phyloP scores from a whole-genome alignment of 257 asterid species.

The Scutellaria baicalensis region DNA sequence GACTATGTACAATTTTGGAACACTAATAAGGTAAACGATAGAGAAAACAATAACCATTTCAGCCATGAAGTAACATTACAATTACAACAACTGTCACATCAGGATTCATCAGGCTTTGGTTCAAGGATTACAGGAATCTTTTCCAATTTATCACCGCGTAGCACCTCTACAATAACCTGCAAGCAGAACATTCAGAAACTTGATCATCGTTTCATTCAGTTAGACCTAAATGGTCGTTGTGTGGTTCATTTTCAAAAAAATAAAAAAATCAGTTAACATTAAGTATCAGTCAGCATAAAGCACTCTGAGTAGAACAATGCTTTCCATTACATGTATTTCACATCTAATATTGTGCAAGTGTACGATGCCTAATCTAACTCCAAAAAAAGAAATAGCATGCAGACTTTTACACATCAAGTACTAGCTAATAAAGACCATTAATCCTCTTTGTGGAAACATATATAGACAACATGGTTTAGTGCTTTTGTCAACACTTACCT shows the following conservation, averaged over 20 bases:
- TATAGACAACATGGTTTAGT: background rate
- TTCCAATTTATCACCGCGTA: constrained; percentile 86
- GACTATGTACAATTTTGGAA: constrained; percentile 17
- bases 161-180: constrained; percentile 85
- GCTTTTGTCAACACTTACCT: constrained; percentile 45
- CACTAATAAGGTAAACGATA: constrained; percentile 8
- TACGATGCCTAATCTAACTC: background rate
- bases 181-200: background rate
- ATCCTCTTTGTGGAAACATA: background rate
- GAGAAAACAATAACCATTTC: constrained; percentile 6
- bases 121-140: constrained; percentile 85
- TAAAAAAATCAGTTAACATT: background rate
- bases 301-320: background rate
- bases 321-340: background rate
- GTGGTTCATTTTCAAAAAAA: background rate
- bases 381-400: background rate
- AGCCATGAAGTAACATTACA: constrained; percentile 9
- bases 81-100: constrained; percentile 9
- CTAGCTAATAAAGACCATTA: background rate
- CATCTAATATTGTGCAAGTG: background rate
- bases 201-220: background rate
- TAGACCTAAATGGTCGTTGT: background rate
- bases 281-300: background rate
- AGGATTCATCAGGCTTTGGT: constrained; percentile 89
- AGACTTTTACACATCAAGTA: background rate